Percentiles rank a stretch among this genome's conserved stretches.
These are phyloP conservation scores for Artemisia tridentata DNA, from an alignment of 129 eudicot genomes.

Conservation along the genomic window DNA sequence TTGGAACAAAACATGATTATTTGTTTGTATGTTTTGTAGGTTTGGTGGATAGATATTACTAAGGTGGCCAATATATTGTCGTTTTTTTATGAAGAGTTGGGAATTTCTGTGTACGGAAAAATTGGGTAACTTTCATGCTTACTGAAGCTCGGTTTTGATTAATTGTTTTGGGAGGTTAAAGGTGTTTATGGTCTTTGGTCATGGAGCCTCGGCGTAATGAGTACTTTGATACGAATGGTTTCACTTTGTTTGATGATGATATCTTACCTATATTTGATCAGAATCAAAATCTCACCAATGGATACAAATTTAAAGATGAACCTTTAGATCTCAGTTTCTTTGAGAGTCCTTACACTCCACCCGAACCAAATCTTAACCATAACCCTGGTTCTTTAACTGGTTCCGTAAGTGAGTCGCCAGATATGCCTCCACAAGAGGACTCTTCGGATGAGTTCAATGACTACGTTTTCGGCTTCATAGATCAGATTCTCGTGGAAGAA, in stretches of 20 bases:
- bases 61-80: neutral
- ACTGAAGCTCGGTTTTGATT: constrained; percentile 19
- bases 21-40: constrained; percentile 13
- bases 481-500: constrained; percentile 77
- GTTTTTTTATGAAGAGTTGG: constrained; percentile 16
- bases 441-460: constrained; percentile 76
- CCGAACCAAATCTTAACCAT: constrained; percentile 20
- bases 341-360: constrained; percentile 38
- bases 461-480: constrained; percentile 54
- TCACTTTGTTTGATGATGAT: constrained; percentile 35
- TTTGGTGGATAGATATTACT: neutral
- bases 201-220: constrained; percentile 54
- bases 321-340: constrained; percentile 48
- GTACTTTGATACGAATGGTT: constrained; percentile 36
- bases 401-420: constrained; percentile 31
- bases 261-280: constrained; percentile 48
- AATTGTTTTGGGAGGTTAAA: constrained; percentile 6
- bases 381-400: constrained; percentile 20
- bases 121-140: constrained; percentile 18
- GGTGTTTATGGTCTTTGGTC: constrained; percentile 30
- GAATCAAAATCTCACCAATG: constrained; percentile 29
- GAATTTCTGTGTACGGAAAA: constrained; percentile 5
- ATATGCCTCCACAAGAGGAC: constrained; percentile 37
- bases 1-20: constrained; percentile 10
- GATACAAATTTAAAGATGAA: constrained; percentile 41